phyloP scores from a whole-genome alignment of 1,284 basidiomycete species.

The Cystobasidiaceae sp. region DNA sequence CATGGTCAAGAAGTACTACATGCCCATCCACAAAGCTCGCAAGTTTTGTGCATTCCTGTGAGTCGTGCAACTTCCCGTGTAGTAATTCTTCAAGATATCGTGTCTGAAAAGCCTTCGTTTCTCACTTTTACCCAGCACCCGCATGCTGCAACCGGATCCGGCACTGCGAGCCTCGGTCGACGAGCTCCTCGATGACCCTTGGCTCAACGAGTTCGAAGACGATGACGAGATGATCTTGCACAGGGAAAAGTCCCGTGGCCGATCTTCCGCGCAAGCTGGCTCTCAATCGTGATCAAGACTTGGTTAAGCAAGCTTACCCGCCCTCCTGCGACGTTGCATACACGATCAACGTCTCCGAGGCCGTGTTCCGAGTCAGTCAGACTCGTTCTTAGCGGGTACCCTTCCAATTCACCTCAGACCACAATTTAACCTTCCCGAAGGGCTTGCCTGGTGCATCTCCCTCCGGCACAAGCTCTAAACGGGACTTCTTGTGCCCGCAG shows the following conservation, averaged over 20 bases:
- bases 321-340: too few relatives aligned
- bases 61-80: neutral
- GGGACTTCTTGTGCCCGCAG: too few relatives aligned
- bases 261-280: too few relatives aligned
- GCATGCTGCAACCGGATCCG: conserved; percentile 24
- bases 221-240: conserved; percentile 22
- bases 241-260: neutral
- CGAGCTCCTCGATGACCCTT: conserved; percentile 13
- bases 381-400: too few relatives aligned
- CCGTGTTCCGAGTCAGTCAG: too few relatives aligned
- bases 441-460: too few relatives aligned
- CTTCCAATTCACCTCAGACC: too few relatives aligned
- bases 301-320: too few relatives aligned
- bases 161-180: conserved; percentile 5
- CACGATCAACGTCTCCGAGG: too few relatives aligned
- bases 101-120: neutral
- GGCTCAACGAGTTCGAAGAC: conserved; percentile 15
- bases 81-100: neutral
- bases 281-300: too few relatives aligned
- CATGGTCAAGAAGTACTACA: conserved; percentile 24
- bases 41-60: conserved; percentile 16
- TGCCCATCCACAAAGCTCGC: conserved; percentile 13
- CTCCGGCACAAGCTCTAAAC: too few relatives aligned
- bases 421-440: too few relatives aligned
- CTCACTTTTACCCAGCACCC: neutral